Evolutionary conservation across 805 yeast genomes (phyloP), one percentile per base, ranked within the genome.

Genomic region (Nakazawaea pomicola): DNA sequence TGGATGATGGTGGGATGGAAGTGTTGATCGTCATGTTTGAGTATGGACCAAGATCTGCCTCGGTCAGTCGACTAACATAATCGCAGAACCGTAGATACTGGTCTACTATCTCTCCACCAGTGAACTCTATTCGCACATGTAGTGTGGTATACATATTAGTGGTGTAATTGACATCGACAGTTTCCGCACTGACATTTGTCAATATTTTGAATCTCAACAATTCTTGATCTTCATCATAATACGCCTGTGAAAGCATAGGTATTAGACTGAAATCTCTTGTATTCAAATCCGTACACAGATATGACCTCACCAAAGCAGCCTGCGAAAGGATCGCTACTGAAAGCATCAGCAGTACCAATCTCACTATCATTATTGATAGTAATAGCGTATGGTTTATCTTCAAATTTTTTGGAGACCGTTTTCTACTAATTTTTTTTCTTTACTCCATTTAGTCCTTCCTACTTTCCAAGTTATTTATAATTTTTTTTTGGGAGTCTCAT

Each of bases 101-200:
- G 44, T 62, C 64, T 9, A 60, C 49, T 6, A 72, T 52, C 19
- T 56, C 53, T 32, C 67, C 65, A 14, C 74, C 77, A 54, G 64
- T 60, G 49, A 67, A 73, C 35, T 60, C 61, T 7, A 73, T 55
- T 28, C 61, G 59, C 10, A 71, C 69, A 40, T 71, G 75, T 32
- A 75, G 52, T 2, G 78, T 71, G 8, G 80, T 72, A 50, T 55
- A 74, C 46, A 57, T 63, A 52, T 74, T 72, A 1, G 78, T 67
- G 3, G 65, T 55, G 2, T 47, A 9, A 48, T 75, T 65, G 24
- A 72, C 71, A 45, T 74, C 80, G 11, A 58, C 48, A 8, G 74
- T 65, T 17, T 48, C 40, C 6, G 40, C 45, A 9, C 50, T 29
- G 4, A 60, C 55, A 29, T 47, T 36, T 7, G 45, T 16, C 18